Evolutionary conservation across 139 green algal genomes (phyloP).

Genomic region (Coelastrella sp.): DNA sequence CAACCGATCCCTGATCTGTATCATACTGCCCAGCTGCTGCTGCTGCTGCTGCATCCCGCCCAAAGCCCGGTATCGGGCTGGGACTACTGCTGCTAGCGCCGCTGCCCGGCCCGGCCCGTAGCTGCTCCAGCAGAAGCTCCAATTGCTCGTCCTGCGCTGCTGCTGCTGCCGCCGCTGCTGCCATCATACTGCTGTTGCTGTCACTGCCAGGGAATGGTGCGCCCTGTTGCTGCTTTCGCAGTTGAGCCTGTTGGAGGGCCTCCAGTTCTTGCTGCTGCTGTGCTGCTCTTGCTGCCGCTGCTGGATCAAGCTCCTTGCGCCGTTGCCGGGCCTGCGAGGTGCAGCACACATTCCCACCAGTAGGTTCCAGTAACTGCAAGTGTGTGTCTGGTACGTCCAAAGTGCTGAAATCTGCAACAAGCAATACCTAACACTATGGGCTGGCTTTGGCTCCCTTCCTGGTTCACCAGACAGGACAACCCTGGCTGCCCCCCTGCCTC

Average conservation of each 20-base stretch:
- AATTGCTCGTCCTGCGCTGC: constrained; percentile 33
- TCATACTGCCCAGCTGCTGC: too few species aligned
- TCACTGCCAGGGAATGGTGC: background rate
- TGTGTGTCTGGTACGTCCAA: too few species aligned
- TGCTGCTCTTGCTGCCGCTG: constrained; percentile 27
- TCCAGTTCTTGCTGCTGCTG: constrained; percentile 30
- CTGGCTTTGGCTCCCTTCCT: too few species aligned
- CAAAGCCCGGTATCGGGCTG: background rate
- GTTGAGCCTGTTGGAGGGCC: constrained; percentile 19
- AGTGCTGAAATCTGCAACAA: too few species aligned
- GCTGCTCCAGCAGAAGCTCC: constrained; percentile 42
- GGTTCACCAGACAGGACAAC: too few species aligned
- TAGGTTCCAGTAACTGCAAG: too few species aligned
- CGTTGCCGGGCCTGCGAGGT: constrained; percentile 7
- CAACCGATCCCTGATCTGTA: too few species aligned
- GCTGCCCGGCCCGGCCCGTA: background rate
- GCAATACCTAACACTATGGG: too few species aligned
- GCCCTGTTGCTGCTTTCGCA: constrained; percentile 5
- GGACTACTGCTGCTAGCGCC: background rate
- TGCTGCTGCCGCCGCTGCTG: background rate
- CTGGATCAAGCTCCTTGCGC: constrained; percentile 28
- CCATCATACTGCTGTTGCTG: background rate
- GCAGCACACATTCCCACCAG: background rate
- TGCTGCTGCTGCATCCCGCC: background rate
- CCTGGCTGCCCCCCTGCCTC: too few species aligned